These are phyloP conservation scores for Coniochaeta sp. DNA, from an alignment of 2,329 filamentous ascomycete genomes.

Conservation along the genomic window DNA sequence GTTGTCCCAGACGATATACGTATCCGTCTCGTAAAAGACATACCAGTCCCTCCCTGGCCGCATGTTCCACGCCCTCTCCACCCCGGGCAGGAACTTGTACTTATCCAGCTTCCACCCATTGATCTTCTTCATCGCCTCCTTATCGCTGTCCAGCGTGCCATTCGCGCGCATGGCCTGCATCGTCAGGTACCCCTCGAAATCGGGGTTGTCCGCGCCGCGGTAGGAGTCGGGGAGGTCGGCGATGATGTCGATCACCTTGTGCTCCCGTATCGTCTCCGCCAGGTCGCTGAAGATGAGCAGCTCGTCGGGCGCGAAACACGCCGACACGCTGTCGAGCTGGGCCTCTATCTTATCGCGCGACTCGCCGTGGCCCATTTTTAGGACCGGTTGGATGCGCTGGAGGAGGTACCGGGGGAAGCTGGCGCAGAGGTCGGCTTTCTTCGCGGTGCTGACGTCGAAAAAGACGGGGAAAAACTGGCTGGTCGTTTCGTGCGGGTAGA, in stretches of 20 bases:
- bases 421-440: slow-evolving; percentile 15
- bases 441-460: slow-evolving; percentile 9
- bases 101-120: slow-evolving; percentile 47
- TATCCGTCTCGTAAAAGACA: slow-evolving; percentile 50
- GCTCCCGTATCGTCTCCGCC: slow-evolving; percentile 35
- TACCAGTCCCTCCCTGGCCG: slow-evolving; percentile 46
- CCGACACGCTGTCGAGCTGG: slow-evolving; percentile 44
- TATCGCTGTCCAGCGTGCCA: slow-evolving; percentile 23
- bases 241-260: slow-evolving; percentile 36
- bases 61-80: slow-evolving; percentile 39
- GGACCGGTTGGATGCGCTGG: slow-evolving; percentile 24
- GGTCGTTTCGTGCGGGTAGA: slow-evolving; percentile 16
- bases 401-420: slow-evolving; percentile 19
- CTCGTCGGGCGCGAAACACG: slow-evolving; percentile 32
- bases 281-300: slow-evolving; percentile 47
- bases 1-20: slow-evolving; percentile 40
- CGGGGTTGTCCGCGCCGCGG: slow-evolving; percentile 18
- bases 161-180: slow-evolving; percentile 27
- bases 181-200: slow-evolving; percentile 32
- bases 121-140: slow-evolving; percentile 22
- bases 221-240: slow-evolving; percentile 32
- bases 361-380: slow-evolving; percentile 43
- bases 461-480: slow-evolving; percentile 19
- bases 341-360: slow-evolving; percentile 30
- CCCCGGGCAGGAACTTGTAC: slow-evolving; percentile 51